These are phyloP conservation scores for Xenoacremonium recifei DNA, from an alignment of 2,329 filamentous ascomycete genomes.

Conservation along the genomic window DNA sequence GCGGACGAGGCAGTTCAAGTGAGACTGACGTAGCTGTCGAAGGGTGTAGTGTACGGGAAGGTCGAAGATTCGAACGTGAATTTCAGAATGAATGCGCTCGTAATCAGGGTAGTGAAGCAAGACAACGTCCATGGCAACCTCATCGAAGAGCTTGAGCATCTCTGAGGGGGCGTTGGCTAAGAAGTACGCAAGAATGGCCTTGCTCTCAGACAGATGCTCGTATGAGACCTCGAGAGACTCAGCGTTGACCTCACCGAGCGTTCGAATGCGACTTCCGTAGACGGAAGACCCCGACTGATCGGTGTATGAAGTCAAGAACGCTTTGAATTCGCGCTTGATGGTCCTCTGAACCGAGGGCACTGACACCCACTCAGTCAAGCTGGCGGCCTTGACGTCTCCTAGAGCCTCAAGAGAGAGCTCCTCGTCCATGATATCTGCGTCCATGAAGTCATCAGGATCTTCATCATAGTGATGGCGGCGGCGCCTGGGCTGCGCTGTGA, in stretches of 20 bases:
- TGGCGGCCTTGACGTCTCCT: conserved; percentile 89
- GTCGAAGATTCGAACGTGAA: conserved; percentile 95
- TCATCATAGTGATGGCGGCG: conserved; percentile 92
- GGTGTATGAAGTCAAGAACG: conserved; percentile 93
- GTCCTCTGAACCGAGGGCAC: conserved; percentile 87
- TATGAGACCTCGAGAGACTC: conserved; percentile 97
- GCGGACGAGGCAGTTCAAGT: conserved; percentile 91
- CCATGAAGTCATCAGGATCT: conserved; percentile 88
- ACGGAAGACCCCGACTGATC: conserved; percentile 88
- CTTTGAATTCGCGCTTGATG: conserved; percentile 95
- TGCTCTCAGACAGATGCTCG: conserved; percentile 83
- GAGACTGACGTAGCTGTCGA: conserved; percentile 89
- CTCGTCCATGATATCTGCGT: conserved; percentile 91
- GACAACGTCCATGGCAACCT: conserved; percentile 94
- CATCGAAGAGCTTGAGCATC: conserved; percentile 92
- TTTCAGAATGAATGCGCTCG: conserved; percentile 94
- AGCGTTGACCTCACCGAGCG: conserved; percentile 94
- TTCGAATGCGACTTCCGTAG: conserved; percentile 91
- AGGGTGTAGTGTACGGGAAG: conserved; percentile 93
- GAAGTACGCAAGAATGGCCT: conserved; percentile 94
- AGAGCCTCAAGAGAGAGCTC: conserved; percentile 90
- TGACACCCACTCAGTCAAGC: conserved; percentile 92
- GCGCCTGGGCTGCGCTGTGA: conserved; percentile 81
- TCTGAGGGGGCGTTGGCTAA: conserved; percentile 94
- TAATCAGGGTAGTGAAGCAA: conserved; percentile 97